These are phyloP conservation scores for Aspergillus bombycis DNA, from an alignment of 2,329 filamentous ascomycete genomes.

Conservation along the genomic window DNA sequence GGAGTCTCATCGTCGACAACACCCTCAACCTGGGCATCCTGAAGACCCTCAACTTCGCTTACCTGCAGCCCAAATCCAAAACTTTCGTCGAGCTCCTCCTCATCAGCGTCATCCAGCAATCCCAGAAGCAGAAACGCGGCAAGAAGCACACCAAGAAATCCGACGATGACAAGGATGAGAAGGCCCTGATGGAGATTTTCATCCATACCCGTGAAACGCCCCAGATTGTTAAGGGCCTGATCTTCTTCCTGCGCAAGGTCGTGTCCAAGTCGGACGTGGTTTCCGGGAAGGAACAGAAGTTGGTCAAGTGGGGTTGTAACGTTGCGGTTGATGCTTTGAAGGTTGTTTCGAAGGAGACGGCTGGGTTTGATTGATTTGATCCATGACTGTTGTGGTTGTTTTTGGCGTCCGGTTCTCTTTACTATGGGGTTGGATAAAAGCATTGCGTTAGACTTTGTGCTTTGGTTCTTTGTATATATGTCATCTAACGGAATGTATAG, in stretches of 20 bases:
- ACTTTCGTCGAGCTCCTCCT: conserved; percentile 81
- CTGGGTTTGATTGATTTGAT: conserved; percentile 3
- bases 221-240: conserved; percentile 71
- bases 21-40: conserved; percentile 60
- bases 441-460: conserved; percentile 21
- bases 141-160: conserved; percentile 26
- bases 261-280: conserved; percentile 67
- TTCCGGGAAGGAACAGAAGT: conserved; percentile 55
- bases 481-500: conserved; percentile 5
- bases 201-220: conserved; percentile 64
- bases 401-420: background rate
- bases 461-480: conserved; percentile 28
- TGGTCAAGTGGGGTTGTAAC: conserved; percentile 52
- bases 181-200: conserved; percentile 68
- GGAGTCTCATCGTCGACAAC: conserved; percentile 63
- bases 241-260: conserved; percentile 78
- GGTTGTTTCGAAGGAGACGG: conserved; percentile 30
- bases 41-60: conserved; percentile 73
- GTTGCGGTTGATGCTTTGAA: conserved; percentile 46
- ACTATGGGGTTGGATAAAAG: background rate
- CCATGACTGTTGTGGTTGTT: background rate
- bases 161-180: conserved; percentile 50
- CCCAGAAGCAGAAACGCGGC: conserved; percentile 52
- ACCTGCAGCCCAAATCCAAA: conserved; percentile 74
- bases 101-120: conserved; percentile 72